A percentile compares a stretch with the other conserved stretches of the same genome.
Conservation (phyloP, 169 alveolate genomes). For the Cryptosporidium parvum region DNA sequence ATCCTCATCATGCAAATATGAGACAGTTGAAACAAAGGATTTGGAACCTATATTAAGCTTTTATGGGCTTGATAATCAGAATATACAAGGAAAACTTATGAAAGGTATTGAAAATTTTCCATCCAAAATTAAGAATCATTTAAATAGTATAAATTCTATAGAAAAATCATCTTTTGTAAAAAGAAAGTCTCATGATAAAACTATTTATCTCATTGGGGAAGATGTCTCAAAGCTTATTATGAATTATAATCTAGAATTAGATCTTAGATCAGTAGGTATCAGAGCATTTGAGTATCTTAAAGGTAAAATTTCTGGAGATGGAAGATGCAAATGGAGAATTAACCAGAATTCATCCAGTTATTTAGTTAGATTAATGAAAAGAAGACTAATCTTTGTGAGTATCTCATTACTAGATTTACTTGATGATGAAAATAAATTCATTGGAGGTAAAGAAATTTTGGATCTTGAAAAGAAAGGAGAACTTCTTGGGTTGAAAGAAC, state of each 20-base stretch:
- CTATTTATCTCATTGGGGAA: constrained; percentile 15
- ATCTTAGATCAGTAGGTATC: constrained; percentile 28
- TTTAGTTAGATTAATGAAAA: constrained; percentile 38
- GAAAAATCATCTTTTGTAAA: background rate
- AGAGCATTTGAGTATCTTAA: constrained; percentile 27
- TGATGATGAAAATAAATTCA: background rate
- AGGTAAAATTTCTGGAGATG: constrained; percentile 43
- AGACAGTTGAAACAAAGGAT: background rate
- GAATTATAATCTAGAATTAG: constrained; percentile 2
- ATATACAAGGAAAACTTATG: background rate
- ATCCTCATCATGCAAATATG: background rate
- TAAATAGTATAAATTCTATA: background rate
- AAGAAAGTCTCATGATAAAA: constrained; percentile 15
- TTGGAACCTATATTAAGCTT: constrained; percentile 7
- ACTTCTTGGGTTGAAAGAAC: constrained; percentile 10
- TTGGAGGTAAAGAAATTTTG: background rate
- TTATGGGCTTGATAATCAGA: constrained; percentile 20
- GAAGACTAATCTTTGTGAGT: constrained; percentile 41
- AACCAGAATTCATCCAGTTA: constrained; percentile 11
- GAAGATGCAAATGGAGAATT: constrained; percentile 46
- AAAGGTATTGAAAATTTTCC: background rate
- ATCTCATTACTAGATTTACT: constrained; percentile 3
- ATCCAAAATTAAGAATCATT: background rate
- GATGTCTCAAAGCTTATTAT: background rate
- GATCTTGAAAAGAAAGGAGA: constrained; percentile 30